A percentile compares a stretch with the other conserved stretches of the same genome.
phyloP scores from a whole-genome alignment of 495 filamentous ascomycete genomes.

The Gamarada debralockiae region DNA sequence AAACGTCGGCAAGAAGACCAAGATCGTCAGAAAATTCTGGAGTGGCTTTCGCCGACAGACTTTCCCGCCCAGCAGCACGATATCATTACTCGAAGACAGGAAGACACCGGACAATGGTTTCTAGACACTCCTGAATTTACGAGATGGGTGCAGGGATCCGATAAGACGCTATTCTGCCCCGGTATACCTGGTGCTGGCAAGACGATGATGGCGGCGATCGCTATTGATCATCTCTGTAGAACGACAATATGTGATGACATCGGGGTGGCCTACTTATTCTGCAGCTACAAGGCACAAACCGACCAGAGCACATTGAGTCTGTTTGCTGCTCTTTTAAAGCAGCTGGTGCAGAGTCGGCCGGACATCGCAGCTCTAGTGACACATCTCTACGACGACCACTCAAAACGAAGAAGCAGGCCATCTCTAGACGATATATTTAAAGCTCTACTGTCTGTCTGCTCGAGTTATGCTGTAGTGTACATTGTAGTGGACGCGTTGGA shows the following conservation, averaged over 20 bases:
- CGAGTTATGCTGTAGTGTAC: constrained; percentile 26
- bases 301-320: constrained; percentile 13
- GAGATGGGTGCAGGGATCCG: background rate
- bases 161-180: constrained; percentile 37
- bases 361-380: constrained; percentile 22
- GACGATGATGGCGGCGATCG: background rate
- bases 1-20: constrained; percentile 25
- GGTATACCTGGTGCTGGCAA: background rate
- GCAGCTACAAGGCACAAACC: background rate
- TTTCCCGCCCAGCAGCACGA: constrained; percentile 32
- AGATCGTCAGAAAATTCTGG: constrained; percentile 11
- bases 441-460: constrained; percentile 20
- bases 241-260: constrained; percentile 2
- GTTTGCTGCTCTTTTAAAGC: constrained; percentile 31
- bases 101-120: constrained; percentile 19
- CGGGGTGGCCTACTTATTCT: constrained; percentile 1
- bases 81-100: constrained; percentile 28
- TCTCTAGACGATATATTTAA: constrained; percentile 24
- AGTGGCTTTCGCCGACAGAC: constrained; percentile 28
- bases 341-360: constrained; percentile 22
- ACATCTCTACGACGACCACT: constrained; percentile 24
- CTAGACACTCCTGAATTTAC: constrained; percentile 19
- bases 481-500: constrained; percentile 46
- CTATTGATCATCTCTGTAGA: background rate
- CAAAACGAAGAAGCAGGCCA: constrained; percentile 18